Conservation (phyloP, 164 flowering plant genomes). For the Magnolia kwangsiensis region DNA sequence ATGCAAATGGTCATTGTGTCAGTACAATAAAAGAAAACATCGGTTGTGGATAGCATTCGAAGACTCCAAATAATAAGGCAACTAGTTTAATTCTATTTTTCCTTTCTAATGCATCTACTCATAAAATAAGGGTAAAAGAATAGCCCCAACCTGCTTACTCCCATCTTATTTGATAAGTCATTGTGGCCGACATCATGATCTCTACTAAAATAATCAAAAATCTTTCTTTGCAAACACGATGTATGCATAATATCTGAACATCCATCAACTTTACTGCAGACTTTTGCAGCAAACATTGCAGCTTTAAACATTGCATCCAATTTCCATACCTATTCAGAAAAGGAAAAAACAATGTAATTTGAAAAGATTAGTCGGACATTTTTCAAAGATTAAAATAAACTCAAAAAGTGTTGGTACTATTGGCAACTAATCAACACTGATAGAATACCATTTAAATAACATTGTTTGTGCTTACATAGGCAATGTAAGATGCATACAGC, state of each 20-base stretch:
- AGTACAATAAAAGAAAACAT: neutral
- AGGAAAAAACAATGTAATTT: neutral
- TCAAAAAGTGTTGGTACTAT: neutral
- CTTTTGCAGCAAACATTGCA: constrained; percentile 54
- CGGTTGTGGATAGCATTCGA: neutral
- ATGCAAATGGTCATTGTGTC: constrained; percentile 7
- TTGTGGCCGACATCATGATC: constrained; percentile 20
- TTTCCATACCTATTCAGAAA: constrained; percentile 51
- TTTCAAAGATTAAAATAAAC: neutral
- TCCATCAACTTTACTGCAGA: constrained; percentile 49
- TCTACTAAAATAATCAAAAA: constrained; percentile 59
- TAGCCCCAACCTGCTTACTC: constrained; percentile 53
- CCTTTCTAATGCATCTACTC: neutral
- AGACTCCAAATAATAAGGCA: neutral
- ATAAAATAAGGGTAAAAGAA: constrained; percentile 1
- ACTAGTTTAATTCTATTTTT: neutral
- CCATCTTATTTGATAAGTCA: constrained; percentile 41
- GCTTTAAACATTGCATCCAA: constrained; percentile 68
- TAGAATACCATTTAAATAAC: neutral
- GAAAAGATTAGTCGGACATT: neutral
- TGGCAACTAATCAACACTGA: neutral
- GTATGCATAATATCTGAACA: constrained; percentile 64
- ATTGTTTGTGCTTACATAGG: neutral
- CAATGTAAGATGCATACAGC: neutral
- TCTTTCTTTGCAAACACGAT: constrained; percentile 65